phyloP scores from a whole-genome alignment of 495 filamentous ascomycete genomes.

The Xylaria nigripes region DNA sequence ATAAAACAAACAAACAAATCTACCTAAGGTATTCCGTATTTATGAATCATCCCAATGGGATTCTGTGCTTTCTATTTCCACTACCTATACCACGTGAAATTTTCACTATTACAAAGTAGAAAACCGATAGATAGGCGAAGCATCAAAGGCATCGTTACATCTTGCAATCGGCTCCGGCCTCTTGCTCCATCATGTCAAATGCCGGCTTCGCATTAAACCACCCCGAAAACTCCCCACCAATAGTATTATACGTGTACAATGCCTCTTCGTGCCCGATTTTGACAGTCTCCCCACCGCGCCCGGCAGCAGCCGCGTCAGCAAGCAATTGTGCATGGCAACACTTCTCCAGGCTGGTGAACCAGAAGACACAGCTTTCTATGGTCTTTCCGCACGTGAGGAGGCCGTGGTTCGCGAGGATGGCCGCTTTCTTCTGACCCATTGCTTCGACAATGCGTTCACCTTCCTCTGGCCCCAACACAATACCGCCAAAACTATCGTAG shows the following conservation, averaged over 20 bases:
- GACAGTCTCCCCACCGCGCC: conserved; percentile 53
- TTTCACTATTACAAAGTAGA: no score
- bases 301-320: conserved; percentile 65
- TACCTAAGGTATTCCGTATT: no score
- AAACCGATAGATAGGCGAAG: no score
- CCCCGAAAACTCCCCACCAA: conserved; percentile 55
- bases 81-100: no score
- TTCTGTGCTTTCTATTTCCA: no score
- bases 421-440: conserved; percentile 61
- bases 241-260: conserved; percentile 53
- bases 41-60: no score
- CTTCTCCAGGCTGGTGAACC: conserved; percentile 68
- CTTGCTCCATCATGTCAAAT: conserved; percentile 63
- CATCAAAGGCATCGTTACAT: no score
- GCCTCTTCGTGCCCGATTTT: conserved; percentile 65
- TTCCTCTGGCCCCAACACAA: conserved; percentile 65
- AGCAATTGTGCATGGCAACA: conserved; percentile 69
- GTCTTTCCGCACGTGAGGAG: conserved; percentile 44
- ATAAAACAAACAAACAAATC: no score
- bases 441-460: conserved; percentile 57
- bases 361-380: conserved; percentile 58
- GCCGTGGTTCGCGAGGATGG: conserved; percentile 61
- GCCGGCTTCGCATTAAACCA: conserved; percentile 68
- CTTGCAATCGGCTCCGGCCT: conserved; percentile 31
- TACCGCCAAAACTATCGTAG: conserved; percentile 61